Conservation (phyloP, 2,329 filamentous ascomycete genomes). For the Calonectria leucothoes region DNA sequence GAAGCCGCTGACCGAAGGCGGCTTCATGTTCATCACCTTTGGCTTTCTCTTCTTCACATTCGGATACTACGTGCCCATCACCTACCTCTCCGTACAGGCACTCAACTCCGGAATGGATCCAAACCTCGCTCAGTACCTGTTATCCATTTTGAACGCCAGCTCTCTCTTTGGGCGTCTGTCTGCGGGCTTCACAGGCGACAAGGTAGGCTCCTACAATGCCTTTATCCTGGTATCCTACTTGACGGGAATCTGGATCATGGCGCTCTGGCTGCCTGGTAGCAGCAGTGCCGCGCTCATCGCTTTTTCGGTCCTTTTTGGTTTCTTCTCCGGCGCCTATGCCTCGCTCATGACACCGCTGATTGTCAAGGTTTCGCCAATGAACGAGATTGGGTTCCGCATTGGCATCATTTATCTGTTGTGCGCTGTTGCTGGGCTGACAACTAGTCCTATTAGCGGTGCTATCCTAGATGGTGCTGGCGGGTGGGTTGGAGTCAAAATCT, state of each 20-base stretch:
- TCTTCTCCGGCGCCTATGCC: constrained; percentile 57
- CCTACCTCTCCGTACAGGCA: constrained; percentile 49
- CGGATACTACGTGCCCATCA: constrained; percentile 52
- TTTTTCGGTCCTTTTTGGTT: constrained; percentile 56
- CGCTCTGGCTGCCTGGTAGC: constrained; percentile 56
- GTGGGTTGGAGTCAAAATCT: constrained; percentile 52
- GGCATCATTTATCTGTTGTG: constrained; percentile 62
- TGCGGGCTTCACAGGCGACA: constrained; percentile 50
- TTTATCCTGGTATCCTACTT: constrained; percentile 59
- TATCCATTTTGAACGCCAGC: constrained; percentile 53
- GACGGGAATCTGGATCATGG: constrained; percentile 52
- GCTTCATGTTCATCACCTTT: constrained; percentile 43
- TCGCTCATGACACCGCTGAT: constrained; percentile 53
- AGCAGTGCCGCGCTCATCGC: constrained; percentile 45
- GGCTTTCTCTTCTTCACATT: constrained; percentile 49
- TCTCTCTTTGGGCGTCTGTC: constrained; percentile 51
- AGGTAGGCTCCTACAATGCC: constrained; percentile 53
- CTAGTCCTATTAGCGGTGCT: constrained; percentile 67
- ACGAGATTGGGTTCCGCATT: constrained; percentile 46
- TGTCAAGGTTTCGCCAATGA: constrained; percentile 50
- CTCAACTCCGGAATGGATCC: constrained; percentile 41
- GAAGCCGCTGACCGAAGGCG: constrained; percentile 45
- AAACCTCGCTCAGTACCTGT: constrained; percentile 47
- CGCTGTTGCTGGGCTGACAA: constrained; percentile 66
- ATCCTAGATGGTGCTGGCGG: constrained; percentile 45